Evolutionary conservation across 192 early-diverging fungal species (phyloP), one percentile per base, ranked within the genome.

Genomic region (Coemansia sp.): DNA sequence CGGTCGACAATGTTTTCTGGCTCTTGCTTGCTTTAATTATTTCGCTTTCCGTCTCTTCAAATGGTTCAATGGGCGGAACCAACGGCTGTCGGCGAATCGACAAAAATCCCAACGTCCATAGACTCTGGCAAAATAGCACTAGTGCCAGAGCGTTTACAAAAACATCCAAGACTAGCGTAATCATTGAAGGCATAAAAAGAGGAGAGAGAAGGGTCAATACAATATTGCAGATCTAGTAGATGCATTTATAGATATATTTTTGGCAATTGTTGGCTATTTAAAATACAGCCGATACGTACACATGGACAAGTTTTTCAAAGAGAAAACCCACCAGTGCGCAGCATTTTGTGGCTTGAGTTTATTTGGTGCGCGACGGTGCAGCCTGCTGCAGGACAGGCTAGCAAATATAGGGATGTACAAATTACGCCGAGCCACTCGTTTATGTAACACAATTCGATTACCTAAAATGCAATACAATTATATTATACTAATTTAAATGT

Each of bases 121-220:
- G 18, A 26, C 23, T 26, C 43, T 68, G 66, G 13, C 35, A 35
- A 47, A 68, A 68, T 45, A 61, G 43, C 12, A 47, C 59, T 20
- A 61, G 14, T 14, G 59, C 66, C 52, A 62, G 39, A 3, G 59
- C 24, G 24, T 61, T 62, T 22, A 57, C 59, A 39, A 38, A 49
- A 3, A 26, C 49, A 20, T 58, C 50, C 14, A 67, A 37, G 16
- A 41, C 37, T 29, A 32, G 13, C 2, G 54, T n/a, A 35, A 55
- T 55, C 54, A 55, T 55, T n/a, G 7, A 49, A 20, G 48, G n/a
- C 35, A 32, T 27, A 38, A 32, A 18, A 16, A 9, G 18, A 55
- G 27, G 54, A 55, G n/a, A 45, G 16, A 45, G 41, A 43, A 43
- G 3, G 11, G 16, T 3, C 41, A 45, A 45, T 13, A 45, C 41